These are phyloP conservation scores for Linderniella brevidens DNA, from an alignment of 257 asterid genomes.

Conservation along the genomic window DNA sequence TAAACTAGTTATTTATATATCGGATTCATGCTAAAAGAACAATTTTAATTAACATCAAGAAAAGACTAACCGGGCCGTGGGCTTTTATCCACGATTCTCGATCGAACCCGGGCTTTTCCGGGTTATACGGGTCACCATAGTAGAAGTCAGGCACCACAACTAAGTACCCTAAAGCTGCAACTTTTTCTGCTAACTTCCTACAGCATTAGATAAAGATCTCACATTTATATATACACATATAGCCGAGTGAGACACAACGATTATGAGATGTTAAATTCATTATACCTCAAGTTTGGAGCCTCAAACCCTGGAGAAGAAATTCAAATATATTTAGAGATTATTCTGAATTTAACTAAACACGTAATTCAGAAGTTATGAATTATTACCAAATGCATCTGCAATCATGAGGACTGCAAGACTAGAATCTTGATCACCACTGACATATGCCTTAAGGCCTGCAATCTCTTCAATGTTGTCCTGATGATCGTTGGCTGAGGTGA, in stretches of 20 bases:
- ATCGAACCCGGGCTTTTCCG: constrained; percentile 15
- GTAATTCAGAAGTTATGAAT: too few species aligned
- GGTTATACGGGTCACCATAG: constrained; percentile 28
- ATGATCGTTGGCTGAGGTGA: too few species aligned
- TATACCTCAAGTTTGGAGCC: too few species aligned
- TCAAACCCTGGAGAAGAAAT: too few species aligned
- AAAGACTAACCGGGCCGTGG: constrained; percentile 34
- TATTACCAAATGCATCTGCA: too few species aligned
- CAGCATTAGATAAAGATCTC: not conserved
- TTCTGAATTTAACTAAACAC: too few species aligned
- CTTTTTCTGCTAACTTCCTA: constrained; percentile 57
- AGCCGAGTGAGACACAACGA: not conserved
- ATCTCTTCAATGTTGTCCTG: too few species aligned
- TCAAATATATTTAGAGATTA: too few species aligned
- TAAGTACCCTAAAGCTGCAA: constrained; percentile 44
- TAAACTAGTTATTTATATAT: constrained; percentile 13
- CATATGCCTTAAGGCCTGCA: too few species aligned
- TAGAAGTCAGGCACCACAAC: constrained; percentile 50
- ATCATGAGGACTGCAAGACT: too few species aligned
- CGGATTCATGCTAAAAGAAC: too few species aligned
- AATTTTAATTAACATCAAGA: not conserved
- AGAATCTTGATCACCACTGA: too few species aligned
- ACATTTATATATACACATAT: not conserved
- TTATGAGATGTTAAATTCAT: not conserved
- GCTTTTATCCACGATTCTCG: constrained; percentile 24